These are phyloP conservation scores for Stephania yunnanensis DNA, from an alignment of 164 flowering plant species.

Conservation along the genomic window DNA sequence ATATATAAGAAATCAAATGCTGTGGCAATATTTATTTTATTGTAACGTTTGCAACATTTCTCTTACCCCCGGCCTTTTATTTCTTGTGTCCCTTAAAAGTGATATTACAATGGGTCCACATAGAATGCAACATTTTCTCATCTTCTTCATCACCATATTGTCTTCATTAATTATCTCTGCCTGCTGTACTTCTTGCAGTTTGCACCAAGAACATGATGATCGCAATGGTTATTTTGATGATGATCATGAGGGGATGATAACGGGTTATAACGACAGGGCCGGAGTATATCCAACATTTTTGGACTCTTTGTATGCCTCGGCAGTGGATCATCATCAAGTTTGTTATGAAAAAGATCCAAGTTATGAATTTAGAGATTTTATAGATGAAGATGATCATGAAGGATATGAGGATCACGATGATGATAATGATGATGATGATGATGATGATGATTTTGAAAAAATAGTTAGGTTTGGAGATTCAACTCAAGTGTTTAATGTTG, in stretches of 20 bases:
- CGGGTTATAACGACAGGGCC: background rate
- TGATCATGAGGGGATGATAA: constrained; percentile 9
- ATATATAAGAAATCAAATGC: constrained; percentile 17
- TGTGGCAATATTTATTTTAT: constrained; percentile 14
- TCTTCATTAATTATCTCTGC: constrained; percentile 1
- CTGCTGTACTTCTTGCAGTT: constrained; percentile 3
- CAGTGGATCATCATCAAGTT: background rate
- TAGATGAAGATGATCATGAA: constrained; percentile 4
- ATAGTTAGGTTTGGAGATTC: background rate
- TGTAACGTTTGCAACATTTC: constrained; percentile 4
- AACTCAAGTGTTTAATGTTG: constrained; percentile 21
- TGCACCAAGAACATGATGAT: constrained; percentile 9
- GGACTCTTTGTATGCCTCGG: constrained; percentile 11
- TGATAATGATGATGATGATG: background rate
- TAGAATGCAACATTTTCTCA: constrained; percentile 1
- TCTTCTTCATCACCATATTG: constrained; percentile 6
- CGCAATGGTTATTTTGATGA: constrained; percentile 6
- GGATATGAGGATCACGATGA: background rate
- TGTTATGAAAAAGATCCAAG: constrained; percentile 3
- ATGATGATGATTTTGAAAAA: constrained; percentile 5
- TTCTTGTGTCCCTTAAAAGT: constrained; percentile 5
- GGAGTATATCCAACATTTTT: constrained; percentile 24
- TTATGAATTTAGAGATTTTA: constrained; percentile 2
- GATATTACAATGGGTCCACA: constrained; percentile 16
- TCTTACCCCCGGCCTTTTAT: background rate